Base-by-base conservation (phyloP, 2,329 filamentous ascomycete species). In the Talaromyces sp. region DNA sequence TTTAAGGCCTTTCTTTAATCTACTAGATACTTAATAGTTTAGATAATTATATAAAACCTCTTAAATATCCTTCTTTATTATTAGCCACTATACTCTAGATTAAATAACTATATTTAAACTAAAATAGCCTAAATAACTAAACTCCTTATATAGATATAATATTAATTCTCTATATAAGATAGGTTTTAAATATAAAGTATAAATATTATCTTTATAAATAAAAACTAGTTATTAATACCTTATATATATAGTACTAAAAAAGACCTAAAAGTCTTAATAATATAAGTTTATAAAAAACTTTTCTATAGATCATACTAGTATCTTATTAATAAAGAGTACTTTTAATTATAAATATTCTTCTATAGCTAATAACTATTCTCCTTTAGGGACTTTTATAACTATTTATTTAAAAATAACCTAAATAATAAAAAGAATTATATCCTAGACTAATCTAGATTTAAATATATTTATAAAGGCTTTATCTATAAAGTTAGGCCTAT, bases 121-220 rank as follows among this genome's bases (percentile, higher is more conserved):
- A 7, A 17, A 14, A 3, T 8, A 43, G 9, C 24, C n/a, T 17
- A 43, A 14, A 30, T 43, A 43, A 24, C 24, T 29, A 43, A 29
- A 43, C 8, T 43, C 40, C 14, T 13, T 16, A 43, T 43, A 43
- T 43, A 43, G 13, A 17, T 16, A 29, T 3, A 2, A 10, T 2
- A 30, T 10, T 11, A 43, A 14, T 2, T 43, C 22, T 45, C 2
- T 41, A 35, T 24, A 40, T 9, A 30, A 19, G 6, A 22, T 10
- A 14, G 20, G 1, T n/a, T 40, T 13, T 40, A 51, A 6, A 46
- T 45, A 51, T 46, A 33, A 6, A 10, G 22, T n/a, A 4, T 32
- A 37, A 35, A 43, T 39, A 46, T 68, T 70, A 14, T 53, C 67
- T 3, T 49, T 39, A 30, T 47, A 39, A 16, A 19, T 47, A 39